Evolutionary conservation across 1,139 yeast species (phyloP), one percentile per base, ranked within the genome.

Genomic region (Schwanniomyces etchellsii): DNA sequence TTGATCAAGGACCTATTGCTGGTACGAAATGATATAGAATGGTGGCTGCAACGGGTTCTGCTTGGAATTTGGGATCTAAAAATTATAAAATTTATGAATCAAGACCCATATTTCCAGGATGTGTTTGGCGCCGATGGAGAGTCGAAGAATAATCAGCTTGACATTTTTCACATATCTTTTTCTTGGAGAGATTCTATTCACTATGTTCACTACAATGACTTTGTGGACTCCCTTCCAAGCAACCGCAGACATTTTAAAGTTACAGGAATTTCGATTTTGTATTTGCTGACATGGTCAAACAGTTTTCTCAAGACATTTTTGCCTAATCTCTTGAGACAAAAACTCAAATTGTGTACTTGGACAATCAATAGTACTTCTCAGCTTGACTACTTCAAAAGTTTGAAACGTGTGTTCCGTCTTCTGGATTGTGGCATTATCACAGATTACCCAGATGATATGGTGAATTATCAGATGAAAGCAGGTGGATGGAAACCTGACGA

Each of bases 11-110:
- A 65, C 18, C 56, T 86, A 47, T 39, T 66, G 16, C 49, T 56
- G 3, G 71, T 72, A 5, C 61, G 71, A 25, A 47, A 60, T 14
- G 79, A 81, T 48, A 35, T 74, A 24, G 46, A 54, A 11, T 83
- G 68, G 58, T 89, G 96, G 96, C 66, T 70, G 32, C 60, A 65
- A 20, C 70, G 74, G 28, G 58, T 86, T 28, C 79, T 81, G 33
- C 74, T 86, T 49, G 97, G 97, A 0, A 56, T 89, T 20, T 91
- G 97, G 97, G 64, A 74, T 39, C 51, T 80, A 30, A 74, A 73
- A 34, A 82, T 81, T 47, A 69, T 82, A 40, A 69, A 74, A 39
- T 76, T 68, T 38, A 36, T 66, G 35, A 67, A 67, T 42, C 73
- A 67, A 40, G 61, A 63, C 28, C 47, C 45, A 2, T 60, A 44